These are phyloP conservation scores for Fallopia convolvulus DNA, from an alignment of 148 eudicot genomes.

Conservation along the genomic window DNA sequence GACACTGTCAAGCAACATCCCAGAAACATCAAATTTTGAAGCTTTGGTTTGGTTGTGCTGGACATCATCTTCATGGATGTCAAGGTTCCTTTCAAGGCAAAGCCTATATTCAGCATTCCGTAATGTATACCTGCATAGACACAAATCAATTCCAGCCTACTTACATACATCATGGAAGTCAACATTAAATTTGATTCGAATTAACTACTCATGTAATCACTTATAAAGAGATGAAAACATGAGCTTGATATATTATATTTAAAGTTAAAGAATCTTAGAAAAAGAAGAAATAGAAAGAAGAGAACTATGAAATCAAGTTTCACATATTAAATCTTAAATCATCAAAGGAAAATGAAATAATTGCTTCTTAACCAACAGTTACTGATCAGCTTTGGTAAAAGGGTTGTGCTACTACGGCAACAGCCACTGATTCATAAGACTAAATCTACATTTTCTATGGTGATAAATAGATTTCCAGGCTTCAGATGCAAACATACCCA, in stretches of 20 bases:
- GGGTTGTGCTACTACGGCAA: no score
- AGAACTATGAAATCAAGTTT: background rate
- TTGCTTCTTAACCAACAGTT: background rate
- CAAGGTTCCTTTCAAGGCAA: slow-evolving; percentile 85
- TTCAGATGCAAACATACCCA: slow-evolving; percentile 43
- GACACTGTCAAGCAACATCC: slow-evolving; percentile 39
- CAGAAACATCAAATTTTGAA: slow-evolving; percentile 36
- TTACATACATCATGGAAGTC: background rate
- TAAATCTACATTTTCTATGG: background rate
- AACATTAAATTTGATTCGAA: background rate
- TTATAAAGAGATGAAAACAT: background rate
- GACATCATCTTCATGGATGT: slow-evolving; percentile 36
- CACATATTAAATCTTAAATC: background rate
- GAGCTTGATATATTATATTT: background rate
- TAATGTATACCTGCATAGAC: slow-evolving; percentile 66
- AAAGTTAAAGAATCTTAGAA: background rate
- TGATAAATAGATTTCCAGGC: background rate
- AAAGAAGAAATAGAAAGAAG: slow-evolving; percentile 6
- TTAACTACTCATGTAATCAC: background rate
- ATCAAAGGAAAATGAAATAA: background rate
- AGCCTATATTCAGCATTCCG: slow-evolving; percentile 96
- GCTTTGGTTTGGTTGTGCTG: slow-evolving; percentile 39
- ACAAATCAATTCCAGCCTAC: background rate
- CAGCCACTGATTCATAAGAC: background rate
- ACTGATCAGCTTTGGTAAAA: no score